A percentile compares a stretch with the other conserved stretches of the same genome.
Evolutionary conservation across 177 flowering plant species (phyloP).

Genomic region (Vitis hybrid): DNA sequence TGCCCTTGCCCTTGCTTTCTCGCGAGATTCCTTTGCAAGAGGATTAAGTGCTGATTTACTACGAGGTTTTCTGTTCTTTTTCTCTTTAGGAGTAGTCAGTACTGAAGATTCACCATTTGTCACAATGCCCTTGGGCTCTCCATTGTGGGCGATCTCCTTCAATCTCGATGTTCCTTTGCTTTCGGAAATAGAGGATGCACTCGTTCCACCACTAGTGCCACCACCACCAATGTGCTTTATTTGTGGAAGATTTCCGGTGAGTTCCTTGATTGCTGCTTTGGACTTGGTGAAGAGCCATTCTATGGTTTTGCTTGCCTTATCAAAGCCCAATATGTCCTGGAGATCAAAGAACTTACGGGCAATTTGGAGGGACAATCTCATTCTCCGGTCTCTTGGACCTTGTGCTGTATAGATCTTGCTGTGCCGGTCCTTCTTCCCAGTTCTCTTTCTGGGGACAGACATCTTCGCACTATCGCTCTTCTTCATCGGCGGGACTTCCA

Average conservation of each 20-base stretch:
- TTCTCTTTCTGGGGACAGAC: slow-evolving; percentile 11
- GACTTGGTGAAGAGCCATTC: slow-evolving; percentile 60
- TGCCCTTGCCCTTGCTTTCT: slow-evolving; percentile 52
- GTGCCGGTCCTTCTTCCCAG: slow-evolving; percentile 49
- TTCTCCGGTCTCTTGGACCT: slow-evolving; percentile 53
- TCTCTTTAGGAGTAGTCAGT: background rate
- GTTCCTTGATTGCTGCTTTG: slow-evolving; percentile 40
- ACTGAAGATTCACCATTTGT: background rate
- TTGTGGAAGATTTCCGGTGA: slow-evolving; percentile 13
- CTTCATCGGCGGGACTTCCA: background rate
- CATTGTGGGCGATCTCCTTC: background rate
- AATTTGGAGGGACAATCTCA: slow-evolving; percentile 48
- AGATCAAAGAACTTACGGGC: slow-evolving; percentile 58
- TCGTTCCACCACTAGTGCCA: slow-evolving; percentile 10
- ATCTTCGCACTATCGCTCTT: slow-evolving; percentile 11
- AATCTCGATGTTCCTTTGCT: slow-evolving; percentile 25
- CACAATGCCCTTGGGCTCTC: background rate
- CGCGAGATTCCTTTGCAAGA: slow-evolving; percentile 30
- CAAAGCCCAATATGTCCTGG: slow-evolving; percentile 55
- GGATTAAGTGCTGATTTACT: background rate
- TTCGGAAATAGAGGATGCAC: slow-evolving; percentile 15
- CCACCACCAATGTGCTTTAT: background rate
- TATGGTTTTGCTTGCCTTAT: slow-evolving; percentile 55
- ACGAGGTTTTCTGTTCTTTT: slow-evolving; percentile 7
- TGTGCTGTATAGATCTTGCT: slow-evolving; percentile 58